Percentiles rank a stretch among this genome's conserved stretches.
Evolutionary conservation across 305 asterid species (phyloP).

Genomic region (Solanum chacoense): DNA sequence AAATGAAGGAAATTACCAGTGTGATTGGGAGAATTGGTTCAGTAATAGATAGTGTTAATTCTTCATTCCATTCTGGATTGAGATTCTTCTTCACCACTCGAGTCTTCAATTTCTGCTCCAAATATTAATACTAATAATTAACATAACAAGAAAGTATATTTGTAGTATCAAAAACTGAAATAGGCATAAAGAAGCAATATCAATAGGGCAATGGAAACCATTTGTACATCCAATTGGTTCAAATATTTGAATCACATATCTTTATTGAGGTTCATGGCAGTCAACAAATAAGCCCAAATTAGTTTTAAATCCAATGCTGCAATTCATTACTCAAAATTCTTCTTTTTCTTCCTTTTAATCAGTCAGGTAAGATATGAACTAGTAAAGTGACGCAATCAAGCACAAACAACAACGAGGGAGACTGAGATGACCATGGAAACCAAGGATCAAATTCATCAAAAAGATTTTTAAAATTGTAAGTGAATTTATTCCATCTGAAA

Average conservation of each 20-base stretch:
- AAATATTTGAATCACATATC: background rate
- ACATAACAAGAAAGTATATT: background rate
- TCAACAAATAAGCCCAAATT: background rate
- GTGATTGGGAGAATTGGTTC: conserved; percentile 19
- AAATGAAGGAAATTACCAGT: conserved; percentile 11
- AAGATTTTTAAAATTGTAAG: background rate
- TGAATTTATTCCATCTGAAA: background rate
- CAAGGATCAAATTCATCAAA: background rate
- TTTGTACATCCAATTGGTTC: background rate
- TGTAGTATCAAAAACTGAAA: background rate
- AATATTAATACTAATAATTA: background rate
- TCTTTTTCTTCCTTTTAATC: background rate
- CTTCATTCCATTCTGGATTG: conserved; percentile 34
- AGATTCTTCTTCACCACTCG: conserved; percentile 24
- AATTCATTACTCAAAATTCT: background rate
- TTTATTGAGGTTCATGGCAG: background rate
- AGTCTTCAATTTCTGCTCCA: conserved; percentile 21
- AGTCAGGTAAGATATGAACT: background rate
- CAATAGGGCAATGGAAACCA: background rate
- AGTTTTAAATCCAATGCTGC: background rate
- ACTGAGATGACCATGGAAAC: background rate
- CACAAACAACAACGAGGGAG: background rate
- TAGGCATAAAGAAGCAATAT: background rate
- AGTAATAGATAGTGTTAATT: conserved; percentile 14
- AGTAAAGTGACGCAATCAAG: background rate